Percentiles rank a stretch among this genome's conserved stretches.
Evolutionary conservation across 371 early-diverging fungal species (phyloP).

Genomic region (Mortierella sp.): DNA sequence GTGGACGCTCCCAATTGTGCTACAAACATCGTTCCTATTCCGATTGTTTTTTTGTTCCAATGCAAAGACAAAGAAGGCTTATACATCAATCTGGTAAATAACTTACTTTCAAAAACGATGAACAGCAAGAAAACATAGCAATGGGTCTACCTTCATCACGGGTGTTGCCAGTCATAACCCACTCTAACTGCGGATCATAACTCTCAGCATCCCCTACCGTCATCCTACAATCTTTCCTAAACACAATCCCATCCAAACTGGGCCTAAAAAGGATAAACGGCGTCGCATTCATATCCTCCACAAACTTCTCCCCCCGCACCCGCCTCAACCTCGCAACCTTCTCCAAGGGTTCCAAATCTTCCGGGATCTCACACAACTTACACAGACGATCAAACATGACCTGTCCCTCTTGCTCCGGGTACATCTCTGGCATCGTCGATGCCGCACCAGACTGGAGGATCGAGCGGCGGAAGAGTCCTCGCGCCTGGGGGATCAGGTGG

Average conservation of each 20-base stretch:
- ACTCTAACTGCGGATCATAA: conserved; percentile 17
- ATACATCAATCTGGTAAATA: neutral
- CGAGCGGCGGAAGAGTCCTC: conserved; percentile 34
- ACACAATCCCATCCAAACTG: conserved; percentile 14
- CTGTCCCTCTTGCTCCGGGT: conserved; percentile 18
- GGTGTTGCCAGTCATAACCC: conserved; percentile 19
- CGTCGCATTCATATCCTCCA: conserved; percentile 1
- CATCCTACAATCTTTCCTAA: conserved; percentile 11
- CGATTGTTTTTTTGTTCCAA: neutral
- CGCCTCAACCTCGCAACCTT: conserved; percentile 23
- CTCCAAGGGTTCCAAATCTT: neutral
- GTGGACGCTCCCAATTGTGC: neutral
- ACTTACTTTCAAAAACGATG: neutral
- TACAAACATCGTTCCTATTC: conserved; percentile 12
- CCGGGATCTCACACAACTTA: neutral
- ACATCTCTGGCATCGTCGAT: neutral
- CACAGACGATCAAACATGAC: conserved; percentile 24
- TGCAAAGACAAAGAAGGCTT: neutral
- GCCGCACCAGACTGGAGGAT: conserved; percentile 42
- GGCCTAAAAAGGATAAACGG: conserved; percentile 22
- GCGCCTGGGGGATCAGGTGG: conserved; percentile 11
- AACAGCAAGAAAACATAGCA: neutral
- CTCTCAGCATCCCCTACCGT: neutral
- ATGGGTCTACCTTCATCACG: conserved; percentile 24
- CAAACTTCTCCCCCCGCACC: conserved; percentile 2